Evolutionary conservation across 2,329 filamentous ascomycete genomes (phyloP).

Genomic region (Lomentospora prolificans): DNA sequence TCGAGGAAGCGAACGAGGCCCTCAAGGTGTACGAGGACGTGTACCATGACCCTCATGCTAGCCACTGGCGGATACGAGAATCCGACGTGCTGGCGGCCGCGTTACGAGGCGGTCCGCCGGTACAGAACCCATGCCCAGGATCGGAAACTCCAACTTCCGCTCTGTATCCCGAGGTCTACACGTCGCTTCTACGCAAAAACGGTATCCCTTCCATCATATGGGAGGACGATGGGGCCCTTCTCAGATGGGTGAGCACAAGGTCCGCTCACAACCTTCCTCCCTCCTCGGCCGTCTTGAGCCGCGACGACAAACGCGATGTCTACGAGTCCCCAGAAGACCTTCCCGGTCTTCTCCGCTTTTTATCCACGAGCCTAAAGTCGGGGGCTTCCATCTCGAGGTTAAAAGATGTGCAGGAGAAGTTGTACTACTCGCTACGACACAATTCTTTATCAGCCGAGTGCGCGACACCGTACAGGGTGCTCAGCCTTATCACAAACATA

Average conservation of each 20-base stretch:
- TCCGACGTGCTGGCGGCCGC: slow-evolving; percentile 33
- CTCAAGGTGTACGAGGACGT: neutral
- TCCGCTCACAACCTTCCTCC: neutral
- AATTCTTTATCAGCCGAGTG: neutral
- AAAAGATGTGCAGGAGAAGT: neutral
- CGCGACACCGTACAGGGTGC: neutral
- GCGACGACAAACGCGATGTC: neutral
- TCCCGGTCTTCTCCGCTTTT: neutral
- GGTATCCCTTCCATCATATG: slow-evolving; percentile 20
- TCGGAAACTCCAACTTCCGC: neutral
- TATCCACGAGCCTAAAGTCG: neutral
- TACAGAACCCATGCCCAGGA: neutral
- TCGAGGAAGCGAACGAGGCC: slow-evolving; percentile 4
- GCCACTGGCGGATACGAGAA: slow-evolving; percentile 29
- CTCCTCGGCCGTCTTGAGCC: neutral
- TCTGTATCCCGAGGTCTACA: neutral
- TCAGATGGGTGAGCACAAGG: slow-evolving; percentile 24
- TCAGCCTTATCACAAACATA: neutral
- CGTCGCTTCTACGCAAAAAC: slow-evolving; percentile 15
- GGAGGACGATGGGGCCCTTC: slow-evolving; percentile 20
- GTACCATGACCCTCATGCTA: slow-evolving; percentile 6
- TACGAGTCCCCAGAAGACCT: neutral
- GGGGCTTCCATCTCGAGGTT: neutral
- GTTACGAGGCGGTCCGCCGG: slow-evolving; percentile 17
- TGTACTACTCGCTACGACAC: neutral